Conservation (phyloP, 176 grass and related monocot species). For the Aegilops tauschii region DNA sequence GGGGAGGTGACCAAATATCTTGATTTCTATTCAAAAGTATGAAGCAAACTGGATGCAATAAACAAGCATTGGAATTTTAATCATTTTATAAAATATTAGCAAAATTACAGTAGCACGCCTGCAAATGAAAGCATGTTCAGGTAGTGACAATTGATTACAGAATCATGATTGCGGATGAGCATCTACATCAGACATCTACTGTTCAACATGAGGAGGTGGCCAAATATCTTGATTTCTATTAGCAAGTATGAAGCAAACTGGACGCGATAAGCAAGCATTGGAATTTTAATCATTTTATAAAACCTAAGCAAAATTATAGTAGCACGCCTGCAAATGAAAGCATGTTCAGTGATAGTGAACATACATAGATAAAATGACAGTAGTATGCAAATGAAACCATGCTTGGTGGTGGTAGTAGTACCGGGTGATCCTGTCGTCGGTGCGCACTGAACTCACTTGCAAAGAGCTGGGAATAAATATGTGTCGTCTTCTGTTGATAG, state of each 20-base stretch:
- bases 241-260: too few relatives aligned
- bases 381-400: neutral
- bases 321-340: neutral
- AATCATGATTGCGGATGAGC: too few relatives aligned
- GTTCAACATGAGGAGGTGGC: neutral
- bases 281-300: too few relatives aligned
- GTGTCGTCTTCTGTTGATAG: neutral
- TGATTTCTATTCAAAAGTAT: neutral
- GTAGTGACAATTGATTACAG: too few relatives aligned
- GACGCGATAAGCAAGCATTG: too few relatives aligned
- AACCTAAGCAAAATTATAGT: too few relatives aligned
- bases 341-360: neutral
- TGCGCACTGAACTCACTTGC: neutral
- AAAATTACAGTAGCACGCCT: too few relatives aligned
- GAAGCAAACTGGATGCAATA: neutral
- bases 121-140: too few relatives aligned
- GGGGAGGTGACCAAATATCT: neutral
- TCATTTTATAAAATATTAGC: neutral
- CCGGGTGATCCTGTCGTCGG: neutral
- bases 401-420: neutral
- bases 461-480: neutral
- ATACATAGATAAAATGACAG: neutral
- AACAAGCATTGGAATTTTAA: neutral
- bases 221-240: neutral
- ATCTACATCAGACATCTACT: too few relatives aligned